Conservation (phyloP, 306 rosid species). For the Gastrolobium bilobum region DNA sequence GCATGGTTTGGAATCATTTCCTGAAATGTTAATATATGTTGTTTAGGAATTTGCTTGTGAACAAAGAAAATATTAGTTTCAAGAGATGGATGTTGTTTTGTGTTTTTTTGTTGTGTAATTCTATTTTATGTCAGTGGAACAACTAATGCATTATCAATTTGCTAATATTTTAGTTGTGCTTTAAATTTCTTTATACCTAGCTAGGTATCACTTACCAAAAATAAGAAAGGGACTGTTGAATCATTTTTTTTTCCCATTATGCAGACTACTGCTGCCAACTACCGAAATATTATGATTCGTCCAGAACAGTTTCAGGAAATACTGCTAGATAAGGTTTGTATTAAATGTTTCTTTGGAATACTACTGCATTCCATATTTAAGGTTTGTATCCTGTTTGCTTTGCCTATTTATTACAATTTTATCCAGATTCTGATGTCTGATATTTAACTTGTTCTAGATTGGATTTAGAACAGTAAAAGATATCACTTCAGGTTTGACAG, state of each 20-base stretch:
- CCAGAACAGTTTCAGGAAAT: constrained; percentile 78
- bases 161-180: background rate
- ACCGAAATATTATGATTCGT: constrained; percentile 55
- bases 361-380: constrained; percentile 8
- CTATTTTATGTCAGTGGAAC: constrained; percentile 16
- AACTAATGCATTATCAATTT: constrained; percentile 30
- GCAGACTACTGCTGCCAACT: constrained; percentile 70
- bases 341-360: background rate
- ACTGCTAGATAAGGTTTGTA: constrained; percentile 85
- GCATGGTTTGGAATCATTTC: constrained; percentile 37
- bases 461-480: constrained; percentile 83
- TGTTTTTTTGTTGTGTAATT: constrained; percentile 25
- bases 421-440: constrained; percentile 40
- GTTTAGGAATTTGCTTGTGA: constrained; percentile 33
- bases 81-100: constrained; percentile 11
- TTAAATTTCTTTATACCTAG: constrained; percentile 4
- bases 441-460: constrained; percentile 61
- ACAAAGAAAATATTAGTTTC: constrained; percentile 11
- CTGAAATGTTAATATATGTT: constrained; percentile 17
- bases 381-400: background rate
- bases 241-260: constrained; percentile 5
- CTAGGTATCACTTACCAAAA: constrained; percentile 16
- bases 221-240: constrained; percentile 21
- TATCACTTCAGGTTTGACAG: constrained; percentile 63
- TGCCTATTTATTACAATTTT: constrained; percentile 16